Evolutionary conservation across 1,284 basidiomycete species (phyloP), one percentile per base, ranked within the genome.

Genomic region (Cystobasidium pallidum): DNA sequence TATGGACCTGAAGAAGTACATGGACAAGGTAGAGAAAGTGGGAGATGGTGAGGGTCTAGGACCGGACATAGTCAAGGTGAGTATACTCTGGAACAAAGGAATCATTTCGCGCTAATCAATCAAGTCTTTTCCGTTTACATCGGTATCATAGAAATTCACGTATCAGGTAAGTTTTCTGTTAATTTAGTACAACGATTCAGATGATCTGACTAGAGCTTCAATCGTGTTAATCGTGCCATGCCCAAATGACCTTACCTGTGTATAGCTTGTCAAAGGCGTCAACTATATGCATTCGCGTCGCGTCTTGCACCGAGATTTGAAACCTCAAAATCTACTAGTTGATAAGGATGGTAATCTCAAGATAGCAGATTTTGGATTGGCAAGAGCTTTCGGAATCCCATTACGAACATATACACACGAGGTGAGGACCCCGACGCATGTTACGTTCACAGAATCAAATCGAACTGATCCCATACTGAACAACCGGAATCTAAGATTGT

Each of bases 361-460:
- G 83, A 87, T 99, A 51, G 95, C 92, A 24, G 95, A 99, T 82
- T 99, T 99, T 79, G 95, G 95, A 63, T 85, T 99, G 52, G 95
- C 95, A 6, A 86, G 95, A 70, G 95, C 95, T 8, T 99, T 99
- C 80, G 96, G 95, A 76, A 96, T 99, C 75, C 95, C 95, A 21
- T 88, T 99, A 83, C 87, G 95, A 79, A 97, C 95, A 21, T 99
- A 97, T 81, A 98, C 94, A 24, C 95, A 99, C 80, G 95, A 99
- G 86, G 95, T 92, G 71, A 68, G 86, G 77, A 10, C n/a, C n/a
- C n/a, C n/a, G n/a, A n/a, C n/a, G n/a, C n/a, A n/a, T n/a, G n/a
- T n/a, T n/a, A n/a, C n/a, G n/a, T n/a, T 52, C 21, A 36, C 39
- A 19, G 24, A 39, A 24, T 7, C 57, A 34, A 8, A 4, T 43